Evolutionary conservation across 352 stramenopile genomes (phyloP), one percentile per base, ranked within the genome.

Genomic region (Phytopythium litorale): DNA sequence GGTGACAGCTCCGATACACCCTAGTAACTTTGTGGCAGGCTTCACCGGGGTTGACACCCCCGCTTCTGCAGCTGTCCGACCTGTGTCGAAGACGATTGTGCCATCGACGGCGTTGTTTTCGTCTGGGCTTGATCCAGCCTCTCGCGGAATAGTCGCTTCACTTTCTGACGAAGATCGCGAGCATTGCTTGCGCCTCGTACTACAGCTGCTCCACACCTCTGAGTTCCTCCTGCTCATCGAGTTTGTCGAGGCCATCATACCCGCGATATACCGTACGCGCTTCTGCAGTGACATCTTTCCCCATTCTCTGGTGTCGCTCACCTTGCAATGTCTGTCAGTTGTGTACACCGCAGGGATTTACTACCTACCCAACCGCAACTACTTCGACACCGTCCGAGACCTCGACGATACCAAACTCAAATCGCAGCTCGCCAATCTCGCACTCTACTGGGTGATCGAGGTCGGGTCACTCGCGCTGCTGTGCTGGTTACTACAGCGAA

Each of bases 371-470:
- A 70, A 76, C 51, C 60, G 60, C 8, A 19, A 66, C 9, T 76
- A 58, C 59, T 71, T 73, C 49, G 30, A 56, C 33, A 59, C 63
- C 32, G 35, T 73, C 7, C 52, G 60, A 30, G 60, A 43, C 3
- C 13, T 66, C 3, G 53, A 65, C 42, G 48, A 56, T 1, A 37
- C 46, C 0, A 56, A 60, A 12, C 45, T 73, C 6, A 19, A 62
- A 0, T 15, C n/a, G 3, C 64, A 66, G 8, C 53, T 76, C 8
- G 7, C 52, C 8, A 76, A 40, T 21, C 53, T 70, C 28, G 43
- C 75, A 30, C 38, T 66, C 13, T 76, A 79, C 60, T 69, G 64
- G 5, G 13, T 64, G 16, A 65, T 85, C 3, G 71, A 81, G 56
- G 23, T 75, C 12, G 55, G 53, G 18, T 75, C 71, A 6, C 58